Evolutionary conservation across 1,284 basidiomycete genomes (phyloP).

Genomic region (Retiboletus flavoniger): DNA sequence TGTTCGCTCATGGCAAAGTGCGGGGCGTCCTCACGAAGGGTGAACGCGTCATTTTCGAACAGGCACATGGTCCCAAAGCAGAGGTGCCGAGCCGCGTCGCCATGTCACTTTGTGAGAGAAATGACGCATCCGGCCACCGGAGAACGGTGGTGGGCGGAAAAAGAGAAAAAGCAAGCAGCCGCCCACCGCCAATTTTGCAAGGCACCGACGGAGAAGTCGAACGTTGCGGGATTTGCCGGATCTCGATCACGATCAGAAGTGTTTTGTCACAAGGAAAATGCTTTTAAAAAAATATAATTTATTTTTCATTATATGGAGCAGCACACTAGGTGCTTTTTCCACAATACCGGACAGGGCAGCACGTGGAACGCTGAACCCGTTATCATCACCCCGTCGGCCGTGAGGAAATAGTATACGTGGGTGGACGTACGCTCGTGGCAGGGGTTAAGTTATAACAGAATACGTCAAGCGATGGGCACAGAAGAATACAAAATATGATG

Average conservation of each 20-base stretch:
- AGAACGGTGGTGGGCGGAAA: background rate
- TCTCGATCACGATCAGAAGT: slow-evolving; percentile 18
- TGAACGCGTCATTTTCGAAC: slow-evolving; percentile 7
- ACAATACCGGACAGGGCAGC: slow-evolving; percentile 4
- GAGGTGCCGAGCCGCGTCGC: slow-evolving; percentile 5
- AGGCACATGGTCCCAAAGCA: slow-evolving; percentile 11
- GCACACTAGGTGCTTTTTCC: slow-evolving; percentile 12
- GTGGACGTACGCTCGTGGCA: background rate
- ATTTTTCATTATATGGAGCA: background rate
- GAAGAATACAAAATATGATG: slow-evolving; percentile 25
- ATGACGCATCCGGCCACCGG: slow-evolving; percentile 8
- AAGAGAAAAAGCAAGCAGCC: background rate
- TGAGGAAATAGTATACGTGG: slow-evolving; percentile 15
- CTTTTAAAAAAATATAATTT: slow-evolving; percentile 1
- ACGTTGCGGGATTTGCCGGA: slow-evolving; percentile 24
- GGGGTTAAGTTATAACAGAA: slow-evolving; percentile 17
- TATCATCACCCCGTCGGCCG: slow-evolving; percentile 8
- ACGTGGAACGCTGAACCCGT: slow-evolving; percentile 12
- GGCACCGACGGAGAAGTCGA: slow-evolving; percentile 26
- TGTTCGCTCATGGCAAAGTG: slow-evolving; percentile 8
- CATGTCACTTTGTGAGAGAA: slow-evolving; percentile 13
- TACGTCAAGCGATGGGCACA: slow-evolving; percentile 12
- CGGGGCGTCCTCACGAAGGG: slow-evolving; percentile 11
- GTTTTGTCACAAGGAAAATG: slow-evolving; percentile 8
- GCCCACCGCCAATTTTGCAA: slow-evolving; percentile 8